Conservation (phyloP, 805 yeast genomes). For the Ogataea nakhonphanomensis region DNA sequence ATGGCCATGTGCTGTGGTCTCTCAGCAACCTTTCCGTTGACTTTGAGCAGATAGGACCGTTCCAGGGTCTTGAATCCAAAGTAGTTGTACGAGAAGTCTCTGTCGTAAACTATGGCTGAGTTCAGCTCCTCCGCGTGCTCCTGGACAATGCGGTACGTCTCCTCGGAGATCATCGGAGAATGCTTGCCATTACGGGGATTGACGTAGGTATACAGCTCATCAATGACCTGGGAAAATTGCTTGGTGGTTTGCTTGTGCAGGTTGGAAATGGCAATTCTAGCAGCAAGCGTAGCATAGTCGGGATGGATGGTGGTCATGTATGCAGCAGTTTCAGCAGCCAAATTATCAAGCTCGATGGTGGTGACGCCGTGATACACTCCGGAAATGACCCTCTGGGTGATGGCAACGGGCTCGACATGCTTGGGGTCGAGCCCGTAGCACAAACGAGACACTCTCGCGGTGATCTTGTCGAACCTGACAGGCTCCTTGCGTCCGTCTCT, state of each 20-base stretch:
- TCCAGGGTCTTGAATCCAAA: constrained; percentile 62
- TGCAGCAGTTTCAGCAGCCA: constrained; percentile 95
- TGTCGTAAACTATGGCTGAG: constrained; percentile 66
- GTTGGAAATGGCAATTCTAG: constrained; percentile 91
- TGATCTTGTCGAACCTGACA: constrained; percentile 93
- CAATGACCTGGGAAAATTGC: constrained; percentile 74
- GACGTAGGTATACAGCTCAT: constrained; percentile 68
- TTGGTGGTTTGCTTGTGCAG: constrained; percentile 92
- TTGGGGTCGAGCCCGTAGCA: constrained; percentile 91
- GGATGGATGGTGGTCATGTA: constrained; percentile 97
- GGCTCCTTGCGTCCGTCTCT: constrained; percentile 95
- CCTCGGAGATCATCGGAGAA: constrained; percentile 67
- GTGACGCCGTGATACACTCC: constrained; percentile 98
- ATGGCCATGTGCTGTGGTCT: constrained; percentile 60
- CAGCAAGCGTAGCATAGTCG: constrained; percentile 94
- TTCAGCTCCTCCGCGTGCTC: constrained; percentile 64
- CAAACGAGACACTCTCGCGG: constrained; percentile 89
- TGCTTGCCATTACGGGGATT: constrained; percentile 75
- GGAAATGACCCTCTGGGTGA: constrained; percentile 91
- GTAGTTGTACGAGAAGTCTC: constrained; percentile 59
- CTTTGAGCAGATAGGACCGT: constrained; percentile 52
- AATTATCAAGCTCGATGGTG: constrained; percentile 77
- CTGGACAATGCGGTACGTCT: constrained; percentile 59
- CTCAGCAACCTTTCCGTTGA: constrained; percentile 56
- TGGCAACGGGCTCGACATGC: constrained; percentile 92